A percentile compares a stretch with the other conserved stretches of the same genome.
These are phyloP conservation scores for Cucurbita ficifolia DNA, from an alignment of 306 rosid species.

Conservation along the genomic window DNA sequence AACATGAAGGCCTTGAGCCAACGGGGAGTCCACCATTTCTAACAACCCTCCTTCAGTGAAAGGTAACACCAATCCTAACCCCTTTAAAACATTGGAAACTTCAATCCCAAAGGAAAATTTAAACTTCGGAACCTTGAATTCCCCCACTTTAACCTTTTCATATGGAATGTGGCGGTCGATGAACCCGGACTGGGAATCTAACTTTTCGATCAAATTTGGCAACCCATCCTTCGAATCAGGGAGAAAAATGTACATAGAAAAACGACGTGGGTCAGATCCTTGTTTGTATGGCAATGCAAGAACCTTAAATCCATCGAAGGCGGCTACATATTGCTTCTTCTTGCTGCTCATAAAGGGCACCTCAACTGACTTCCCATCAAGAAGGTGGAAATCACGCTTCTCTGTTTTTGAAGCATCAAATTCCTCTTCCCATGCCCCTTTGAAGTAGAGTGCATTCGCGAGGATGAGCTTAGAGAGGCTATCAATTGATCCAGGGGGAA, in stretches of 20 bases:
- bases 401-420: slow-evolving; percentile 46
- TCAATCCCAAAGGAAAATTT: slow-evolving; percentile 60
- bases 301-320: slow-evolving; percentile 50
- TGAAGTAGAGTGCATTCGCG: slow-evolving; percentile 70
- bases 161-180: slow-evolving; percentile 38
- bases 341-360: slow-evolving; percentile 67
- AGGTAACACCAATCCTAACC: slow-evolving; percentile 51
- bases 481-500: slow-evolving; percentile 30
- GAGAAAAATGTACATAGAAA: slow-evolving; percentile 61
- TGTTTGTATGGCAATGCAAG: slow-evolving; percentile 50
- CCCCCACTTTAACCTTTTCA: slow-evolving; percentile 29
- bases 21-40: slow-evolving; percentile 18
- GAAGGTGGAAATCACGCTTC: slow-evolving; percentile 47
- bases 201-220: slow-evolving; percentile 39
- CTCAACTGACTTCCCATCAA: slow-evolving; percentile 34
- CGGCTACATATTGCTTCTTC: slow-evolving; percentile 26
- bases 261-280: slow-evolving; percentile 46
- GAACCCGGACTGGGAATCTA: slow-evolving; percentile 37
- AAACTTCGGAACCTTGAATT: slow-evolving; percentile 61
- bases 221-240: slow-evolving; percentile 59
- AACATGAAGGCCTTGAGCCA: background rate
- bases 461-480: slow-evolving; percentile 32
- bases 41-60: slow-evolving; percentile 36
- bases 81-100: slow-evolving; percentile 30
- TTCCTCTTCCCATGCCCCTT: slow-evolving; percentile 54